Evolutionary conservation across 345 rosid genomes (phyloP), one percentile per base, ranked within the genome.

Genomic region (Trapa bicornis): DNA sequence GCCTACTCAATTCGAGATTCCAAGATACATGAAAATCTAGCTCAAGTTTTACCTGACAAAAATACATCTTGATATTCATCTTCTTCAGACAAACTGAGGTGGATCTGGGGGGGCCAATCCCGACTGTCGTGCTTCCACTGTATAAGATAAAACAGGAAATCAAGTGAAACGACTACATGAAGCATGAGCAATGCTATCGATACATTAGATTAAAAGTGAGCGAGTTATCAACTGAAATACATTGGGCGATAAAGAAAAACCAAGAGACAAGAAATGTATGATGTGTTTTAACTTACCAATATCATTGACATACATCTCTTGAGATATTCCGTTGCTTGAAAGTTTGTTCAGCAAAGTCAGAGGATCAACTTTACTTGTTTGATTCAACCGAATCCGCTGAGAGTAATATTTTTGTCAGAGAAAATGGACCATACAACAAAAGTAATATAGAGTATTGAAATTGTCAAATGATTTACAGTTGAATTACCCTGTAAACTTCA

Each of bases 41-140:
- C 16, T 33, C 5, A 58, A 58, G 38, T 58, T 58, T 58, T 83
- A 85, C 99, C 96, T 73, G 97, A 87, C 74, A 89, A 73, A 77
- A 91, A 94, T 38, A 89, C 92, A 45, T 94, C 88, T 68, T 72
- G 70, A 76, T 91, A 87, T n/a, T 85, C 93, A 15, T 84, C 89
- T 0, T 94, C 95, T 50, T 94, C 85, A 87, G 58, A 94, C 57
- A 71, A 91, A 91, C 62, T 82, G 95, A 0, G 95, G 99, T 64
- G 97, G 96, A 75, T 94, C 97, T 22, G 93, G 96, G 52, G 52
- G 95, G 91, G 78, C 97, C 97, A 41, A 94, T 79, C 60, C 95
- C 97, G 43, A 94, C 89, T 36, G 91, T 89, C 64, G 97, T 91
- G 84, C 97, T 94, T 74, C 99, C 99, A 70, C 95, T 94, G 78